A percentile compares a stretch with the other conserved stretches of the same genome.
Evolutionary conservation across 352 stramenopile genomes (phyloP).

Genomic region (Pythium diclinum): DNA sequence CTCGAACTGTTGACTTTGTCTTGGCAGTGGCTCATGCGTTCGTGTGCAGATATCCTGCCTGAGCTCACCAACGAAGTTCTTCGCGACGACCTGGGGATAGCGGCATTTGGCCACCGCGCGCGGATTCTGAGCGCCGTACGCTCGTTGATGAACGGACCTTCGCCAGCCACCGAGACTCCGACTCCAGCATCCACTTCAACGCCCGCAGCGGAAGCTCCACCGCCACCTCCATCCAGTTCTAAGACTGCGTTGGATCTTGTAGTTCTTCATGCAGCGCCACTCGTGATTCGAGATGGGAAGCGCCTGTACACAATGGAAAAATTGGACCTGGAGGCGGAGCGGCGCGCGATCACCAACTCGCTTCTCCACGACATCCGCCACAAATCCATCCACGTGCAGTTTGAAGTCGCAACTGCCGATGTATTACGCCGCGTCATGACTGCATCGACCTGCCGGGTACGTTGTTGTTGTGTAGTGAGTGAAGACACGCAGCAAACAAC

Average conservation of each 20-base stretch:
- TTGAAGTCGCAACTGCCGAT: constrained; percentile 75
- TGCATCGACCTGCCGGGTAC: constrained; percentile 50
- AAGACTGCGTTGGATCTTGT: constrained; percentile 66
- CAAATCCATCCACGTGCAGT: constrained; percentile 73
- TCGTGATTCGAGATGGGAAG: constrained; percentile 69
- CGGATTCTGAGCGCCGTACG: constrained; percentile 55
- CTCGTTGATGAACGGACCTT: constrained; percentile 27
- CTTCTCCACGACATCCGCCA: constrained; percentile 65
- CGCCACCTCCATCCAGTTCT: constrained; percentile 23
- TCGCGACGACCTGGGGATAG: constrained; percentile 57
- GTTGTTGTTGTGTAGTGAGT: neutral
- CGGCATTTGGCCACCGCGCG: constrained; percentile 58
- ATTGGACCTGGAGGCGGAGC: constrained; percentile 70
- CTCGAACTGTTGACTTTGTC: neutral
- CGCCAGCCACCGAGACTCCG: neutral
- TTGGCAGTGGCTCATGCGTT: neutral
- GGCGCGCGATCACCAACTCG: constrained; percentile 62
- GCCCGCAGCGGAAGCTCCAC: constrained; percentile 1
- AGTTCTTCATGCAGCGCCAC: constrained; percentile 74
- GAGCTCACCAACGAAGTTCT: constrained; percentile 62
- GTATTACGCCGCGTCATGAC: constrained; percentile 78
- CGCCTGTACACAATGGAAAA: constrained; percentile 80
- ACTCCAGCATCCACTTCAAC: neutral
- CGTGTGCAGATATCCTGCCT: constrained; percentile 43
- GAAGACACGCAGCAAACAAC: neutral